Conservation (phyloP, 129 eudicot species). For the Chrysanthemum lavandulifolium region DNA sequence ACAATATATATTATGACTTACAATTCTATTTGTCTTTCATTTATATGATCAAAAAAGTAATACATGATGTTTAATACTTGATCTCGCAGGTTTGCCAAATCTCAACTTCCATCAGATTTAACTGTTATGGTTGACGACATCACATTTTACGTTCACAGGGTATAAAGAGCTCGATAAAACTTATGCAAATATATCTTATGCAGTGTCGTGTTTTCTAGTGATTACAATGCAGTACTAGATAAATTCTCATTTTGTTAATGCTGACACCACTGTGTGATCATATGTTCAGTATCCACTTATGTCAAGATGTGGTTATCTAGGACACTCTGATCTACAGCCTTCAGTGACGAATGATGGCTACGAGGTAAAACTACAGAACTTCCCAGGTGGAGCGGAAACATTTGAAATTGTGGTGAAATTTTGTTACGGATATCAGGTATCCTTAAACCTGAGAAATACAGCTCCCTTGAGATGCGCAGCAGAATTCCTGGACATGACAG, state of each 20-base stretch:
- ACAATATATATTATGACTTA: not conserved
- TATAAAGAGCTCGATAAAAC: conserved; percentile 15
- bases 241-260: not conserved
- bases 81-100: conserved; percentile 52
- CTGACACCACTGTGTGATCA: conserved; percentile 1
- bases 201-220: not conserved
- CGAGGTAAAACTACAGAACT: conserved; percentile 57
- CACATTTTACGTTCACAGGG: conserved; percentile 80
- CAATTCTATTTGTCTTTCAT: not conserved
- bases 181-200: not conserved
- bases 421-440: conserved; percentile 65
- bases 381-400: conserved; percentile 77
- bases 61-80: not conserved
- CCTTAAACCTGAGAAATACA: conserved; percentile 48
- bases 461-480: conserved; percentile 78
- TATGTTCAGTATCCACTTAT: conserved; percentile 57
- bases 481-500: conserved; percentile 82
- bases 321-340: conserved; percentile 39
- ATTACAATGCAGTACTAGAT: not conserved
- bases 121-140: conserved; percentile 60
- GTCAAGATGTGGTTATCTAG: conserved; percentile 65
- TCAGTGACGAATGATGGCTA: conserved; percentile 31
- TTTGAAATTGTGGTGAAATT: conserved; percentile 62
- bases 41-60: not conserved
- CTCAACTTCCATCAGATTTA: conserved; percentile 70